phyloP scores from a whole-genome alignment of 2,329 filamentous ascomycete species.

The Geosmithia flava region DNA sequence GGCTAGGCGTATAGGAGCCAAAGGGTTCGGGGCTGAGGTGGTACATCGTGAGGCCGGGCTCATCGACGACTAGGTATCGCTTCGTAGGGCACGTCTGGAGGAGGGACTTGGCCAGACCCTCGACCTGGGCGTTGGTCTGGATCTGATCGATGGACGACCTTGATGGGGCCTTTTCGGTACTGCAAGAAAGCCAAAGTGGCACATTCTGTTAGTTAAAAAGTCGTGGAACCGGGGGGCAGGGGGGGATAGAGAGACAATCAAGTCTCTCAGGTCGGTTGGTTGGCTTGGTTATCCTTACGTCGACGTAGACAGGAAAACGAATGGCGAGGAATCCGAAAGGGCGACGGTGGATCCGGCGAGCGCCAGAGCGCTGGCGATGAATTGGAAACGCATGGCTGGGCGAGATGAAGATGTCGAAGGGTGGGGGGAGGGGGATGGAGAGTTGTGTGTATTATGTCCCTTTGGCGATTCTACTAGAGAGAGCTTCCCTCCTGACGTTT shows the following conservation, averaged over 20 bases:
- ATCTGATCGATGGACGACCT: slow-evolving; percentile 22
- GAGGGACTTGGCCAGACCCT: slow-evolving; percentile 30
- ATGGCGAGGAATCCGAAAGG: slow-evolving; percentile 79
- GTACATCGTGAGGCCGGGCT: slow-evolving; percentile 58
- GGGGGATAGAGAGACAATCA: neutral
- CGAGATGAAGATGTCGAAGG: neutral
- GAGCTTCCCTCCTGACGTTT: neutral
- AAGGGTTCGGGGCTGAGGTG: slow-evolving; percentile 43
- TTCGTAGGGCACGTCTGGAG: slow-evolving; percentile 60
- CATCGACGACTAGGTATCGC: slow-evolving; percentile 65
- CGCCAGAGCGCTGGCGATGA: slow-evolving; percentile 36
- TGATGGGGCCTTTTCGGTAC: slow-evolving; percentile 16
- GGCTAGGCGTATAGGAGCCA: slow-evolving; percentile 40
- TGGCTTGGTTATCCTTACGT: slow-evolving; percentile 42
- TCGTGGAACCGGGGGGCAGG: no score
- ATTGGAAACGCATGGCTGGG: slow-evolving; percentile 39
- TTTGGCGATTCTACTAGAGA: neutral
- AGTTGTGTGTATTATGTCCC: no score
- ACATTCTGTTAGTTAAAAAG: neutral
- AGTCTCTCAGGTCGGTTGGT: neutral
- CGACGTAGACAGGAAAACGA: slow-evolving; percentile 76
- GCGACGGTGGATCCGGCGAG: slow-evolving; percentile 51
- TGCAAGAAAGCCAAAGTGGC: slow-evolving; percentile 6
- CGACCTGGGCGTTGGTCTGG: slow-evolving; percentile 32
- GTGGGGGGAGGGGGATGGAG: neutral